Conservation (phyloP, 768 basidiomycete species). For the Boletus barrowsii region DNA sequence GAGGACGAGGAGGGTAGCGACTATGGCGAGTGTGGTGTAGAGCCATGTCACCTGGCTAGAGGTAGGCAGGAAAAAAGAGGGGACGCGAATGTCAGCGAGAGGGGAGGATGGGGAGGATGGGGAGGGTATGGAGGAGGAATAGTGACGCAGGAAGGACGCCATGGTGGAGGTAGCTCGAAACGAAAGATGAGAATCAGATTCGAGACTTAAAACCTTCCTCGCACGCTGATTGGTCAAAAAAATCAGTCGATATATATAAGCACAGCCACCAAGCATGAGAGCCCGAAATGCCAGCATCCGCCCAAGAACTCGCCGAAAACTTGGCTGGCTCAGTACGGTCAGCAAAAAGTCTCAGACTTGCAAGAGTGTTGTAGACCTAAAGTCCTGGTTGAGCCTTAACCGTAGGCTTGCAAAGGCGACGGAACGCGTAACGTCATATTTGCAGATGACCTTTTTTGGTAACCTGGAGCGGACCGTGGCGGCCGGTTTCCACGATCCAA, state of each 20-base stretch:
- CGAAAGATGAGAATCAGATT: neutral
- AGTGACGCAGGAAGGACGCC: conserved; percentile 31
- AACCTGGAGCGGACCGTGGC: too few species aligned
- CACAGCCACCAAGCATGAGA: conserved; percentile 15
- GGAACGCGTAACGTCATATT: too few species aligned
- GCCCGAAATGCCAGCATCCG: too few species aligned
- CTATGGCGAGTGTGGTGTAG: conserved; percentile 64
- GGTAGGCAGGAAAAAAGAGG: conserved; percentile 40
- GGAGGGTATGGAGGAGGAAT: conserved; percentile 34
- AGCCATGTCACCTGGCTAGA: conserved; percentile 44
- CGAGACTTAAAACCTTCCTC: conserved; percentile 2
- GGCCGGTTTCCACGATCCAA: too few species aligned
- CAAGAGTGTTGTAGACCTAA: too few species aligned
- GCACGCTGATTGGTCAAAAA: conserved; percentile 22
- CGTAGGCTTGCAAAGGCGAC: too few species aligned
- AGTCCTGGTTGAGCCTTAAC: too few species aligned
- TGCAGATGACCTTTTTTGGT: too few species aligned
- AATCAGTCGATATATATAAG: conserved; percentile 22
- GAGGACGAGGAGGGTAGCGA: conserved; percentile 73
- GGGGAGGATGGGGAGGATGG: conserved; percentile 43
- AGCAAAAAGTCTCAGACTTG: too few species aligned
- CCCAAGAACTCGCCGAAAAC: too few species aligned
- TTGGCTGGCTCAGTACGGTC: too few species aligned
- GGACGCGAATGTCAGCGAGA: conserved; percentile 44
- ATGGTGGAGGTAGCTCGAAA: conserved; percentile 18